Evolutionary conservation across 306 rosid species (phyloP), one percentile per base, ranked within the genome.

Genomic region (Echinosophora koreensis): DNA sequence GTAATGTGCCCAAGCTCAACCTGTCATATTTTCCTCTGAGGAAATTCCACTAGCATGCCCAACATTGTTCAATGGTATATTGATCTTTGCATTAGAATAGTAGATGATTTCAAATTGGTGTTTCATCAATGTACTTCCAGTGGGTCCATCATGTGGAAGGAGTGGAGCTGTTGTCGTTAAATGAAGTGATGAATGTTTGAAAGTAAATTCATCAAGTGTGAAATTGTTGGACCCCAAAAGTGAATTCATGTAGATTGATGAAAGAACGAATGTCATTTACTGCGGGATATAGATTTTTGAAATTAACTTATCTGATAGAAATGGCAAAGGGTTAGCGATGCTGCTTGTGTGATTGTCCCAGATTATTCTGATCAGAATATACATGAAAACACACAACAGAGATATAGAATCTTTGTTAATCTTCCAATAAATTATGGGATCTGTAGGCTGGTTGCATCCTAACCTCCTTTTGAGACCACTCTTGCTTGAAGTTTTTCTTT

Each of bases 1-100:
- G 30, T 37, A 64, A 50, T 22, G 63, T 49, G 12, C 28, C 72
- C 12, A 14, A 14, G 41, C 46, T n/a, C 34, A 37, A 22, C 51
- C 70, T 63, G 15, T 37, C n/a, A 2, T 5, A 8, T 75, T 22
- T 75, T 75, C 18, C 16, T 47, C 17, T 12, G 28, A 54, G 35
- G 49, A 67, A 30, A 38, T 66, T 77, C 52, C 58, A 8, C 34
- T 63, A 30, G 35, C 49, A 0, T 60, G 69, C 47, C 66, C 34
- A 57, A 12, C n/a, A 0, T 74, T 34, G 51, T 49, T 74, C 17
- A 42, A 32, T 38, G 47, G 16, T 62, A 15, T 30, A 56, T 63
- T 51, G 15, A 62, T 35, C 63, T 34, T 50, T 1, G 2, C 69
- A 30, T 9, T 27, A 15, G 6, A 34, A 8, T 22, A 52, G 16